Evolutionary conservation across 495 filamentous ascomycete species (phyloP).

Genomic region (Penicillium turbatum): DNA sequence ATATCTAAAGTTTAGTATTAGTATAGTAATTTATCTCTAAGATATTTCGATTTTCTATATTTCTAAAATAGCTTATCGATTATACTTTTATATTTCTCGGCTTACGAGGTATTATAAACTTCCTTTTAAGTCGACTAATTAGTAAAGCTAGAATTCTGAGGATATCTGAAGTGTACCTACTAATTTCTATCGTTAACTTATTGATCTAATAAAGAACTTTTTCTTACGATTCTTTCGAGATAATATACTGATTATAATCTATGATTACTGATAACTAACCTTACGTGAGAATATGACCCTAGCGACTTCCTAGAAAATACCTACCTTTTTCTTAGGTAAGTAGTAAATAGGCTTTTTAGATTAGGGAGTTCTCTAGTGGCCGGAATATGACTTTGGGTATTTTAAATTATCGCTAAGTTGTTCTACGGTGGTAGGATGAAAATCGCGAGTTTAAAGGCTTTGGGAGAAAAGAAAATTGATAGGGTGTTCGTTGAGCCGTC

Average conservation of each 20-base stretch:
- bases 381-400: neutral
- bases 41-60: neutral
- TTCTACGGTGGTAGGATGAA: neutral
- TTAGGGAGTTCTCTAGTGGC: neutral
- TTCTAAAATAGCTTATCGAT: neutral
- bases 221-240: neutral
- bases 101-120: neutral
- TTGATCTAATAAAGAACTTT: neutral
- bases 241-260: neutral
- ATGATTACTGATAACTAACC: neutral
- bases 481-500: neutral
- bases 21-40: neutral
- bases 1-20: too few relatives aligned
- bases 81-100: neutral
- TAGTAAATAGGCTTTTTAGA: neutral
- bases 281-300: neutral
- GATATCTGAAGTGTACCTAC: neutral
- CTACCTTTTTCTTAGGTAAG: neutral
- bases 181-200: neutral
- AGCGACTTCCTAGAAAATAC: neutral
- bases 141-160: neutral
- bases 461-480: neutral
- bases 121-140: neutral
- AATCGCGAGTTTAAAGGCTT: neutral
- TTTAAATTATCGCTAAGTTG: neutral